phyloP scores from a whole-genome alignment of 139 green algal genomes.

The Edaphochlamys debaryana region DNA sequence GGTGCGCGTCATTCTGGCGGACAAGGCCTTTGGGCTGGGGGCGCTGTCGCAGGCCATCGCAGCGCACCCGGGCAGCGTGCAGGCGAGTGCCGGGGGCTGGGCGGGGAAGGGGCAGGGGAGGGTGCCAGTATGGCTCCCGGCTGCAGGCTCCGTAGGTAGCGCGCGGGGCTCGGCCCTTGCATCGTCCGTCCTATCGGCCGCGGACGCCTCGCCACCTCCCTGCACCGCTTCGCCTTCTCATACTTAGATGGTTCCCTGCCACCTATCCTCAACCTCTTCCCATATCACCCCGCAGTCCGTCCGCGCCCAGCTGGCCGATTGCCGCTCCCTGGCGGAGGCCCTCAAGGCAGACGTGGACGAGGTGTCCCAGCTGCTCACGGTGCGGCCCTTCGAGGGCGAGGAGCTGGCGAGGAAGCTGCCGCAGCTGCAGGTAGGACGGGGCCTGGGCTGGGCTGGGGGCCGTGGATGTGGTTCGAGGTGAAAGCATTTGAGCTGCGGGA shows the following conservation, averaged over 20 bases:
- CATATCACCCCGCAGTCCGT: conserved; percentile 19
- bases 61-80: neutral
- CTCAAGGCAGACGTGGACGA: conserved; percentile 9
- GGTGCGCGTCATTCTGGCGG: conserved; percentile 44
- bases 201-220: neutral
- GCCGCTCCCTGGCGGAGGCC: conserved; percentile 26
- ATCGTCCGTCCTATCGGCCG: too few species aligned
- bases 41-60: conserved; percentile 30
- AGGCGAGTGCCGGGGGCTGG: conserved; percentile 11
- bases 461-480: too few species aligned
- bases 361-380: conserved; percentile 17
- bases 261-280: too few species aligned
- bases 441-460: too few species aligned
- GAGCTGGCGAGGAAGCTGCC: conserved; percentile 34
- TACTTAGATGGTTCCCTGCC: too few species aligned
- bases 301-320: conserved; percentile 27
- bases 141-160: too few species aligned
- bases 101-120: too few species aligned
- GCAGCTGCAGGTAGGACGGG: conserved; percentile 1
- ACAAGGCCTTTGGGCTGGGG: conserved; percentile 40
- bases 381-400: conserved; percentile 23
- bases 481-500: too few species aligned
- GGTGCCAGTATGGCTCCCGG: too few species aligned
- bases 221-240: too few species aligned
- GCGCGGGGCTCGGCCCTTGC: too few species aligned